Base-by-base conservation (phyloP, 768 basidiomycete genomes). In the Tulasnella sp. region DNA sequence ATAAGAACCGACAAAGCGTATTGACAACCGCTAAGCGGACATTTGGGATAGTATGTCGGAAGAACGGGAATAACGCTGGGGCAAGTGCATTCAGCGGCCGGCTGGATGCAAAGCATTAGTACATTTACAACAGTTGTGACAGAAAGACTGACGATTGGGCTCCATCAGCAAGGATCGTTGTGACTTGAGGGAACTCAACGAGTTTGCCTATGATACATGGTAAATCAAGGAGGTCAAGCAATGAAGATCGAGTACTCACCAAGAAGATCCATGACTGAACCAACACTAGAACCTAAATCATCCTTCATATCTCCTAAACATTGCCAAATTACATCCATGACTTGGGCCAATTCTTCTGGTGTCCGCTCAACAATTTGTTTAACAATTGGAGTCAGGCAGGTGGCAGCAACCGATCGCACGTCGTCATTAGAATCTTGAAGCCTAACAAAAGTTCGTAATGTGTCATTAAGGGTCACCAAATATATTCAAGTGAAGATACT, bases 221-320 rank as follows among this genome's bases (percentile, higher is more conserved):
- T 24, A 41, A n/a, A 3, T 15, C 27, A 34, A 19, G 28, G 37
- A 24, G 7, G 41, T n/a, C 24, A 28, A 37, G 42, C 39, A 5
- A 47, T 24, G 28, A 8, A 31, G 33, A 53, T 9, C 24, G 43
- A 49, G 16, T 24, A 58, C 68, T 53, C 57, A 90, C 91, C 86
- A n/a, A 99, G 69, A 1, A 99, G 71, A 62, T 95, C 91, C 95
- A 99, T 98, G 22, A 98, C 90, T 8, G 87, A 83, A 34, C 91
- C 91, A 33, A 95, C 89, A 53, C 92, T 96, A 45, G 90, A 96
- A 57, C 90, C 89, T 2, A 99, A 67, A 59, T 99, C 95, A 63
- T 99, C 95, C 62, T 90, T 92, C 77, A 93, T 89, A 59, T 88
- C 84, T 22, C 76, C 76, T 32, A 99, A 67, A 60, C 92, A 96